Evolutionary conservation across 148 eudicot species (phyloP).

Genomic region (Cornus controversa): DNA sequence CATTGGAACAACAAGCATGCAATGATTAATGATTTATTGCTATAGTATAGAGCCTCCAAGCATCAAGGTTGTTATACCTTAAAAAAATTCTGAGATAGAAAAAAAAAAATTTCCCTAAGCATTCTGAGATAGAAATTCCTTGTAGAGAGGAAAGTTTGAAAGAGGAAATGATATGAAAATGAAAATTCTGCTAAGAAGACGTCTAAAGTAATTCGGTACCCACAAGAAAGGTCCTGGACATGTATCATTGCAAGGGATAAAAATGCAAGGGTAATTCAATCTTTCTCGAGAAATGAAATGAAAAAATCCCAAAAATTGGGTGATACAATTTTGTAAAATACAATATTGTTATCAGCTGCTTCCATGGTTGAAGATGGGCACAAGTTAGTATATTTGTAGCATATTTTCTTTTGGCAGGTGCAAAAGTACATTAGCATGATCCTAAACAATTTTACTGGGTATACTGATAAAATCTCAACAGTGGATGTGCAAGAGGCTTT

Average conservation of each 20-base stretch:
- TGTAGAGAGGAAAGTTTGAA: not conserved
- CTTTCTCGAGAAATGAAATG: not conserved
- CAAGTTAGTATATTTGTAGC: no score
- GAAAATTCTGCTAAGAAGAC: no score
- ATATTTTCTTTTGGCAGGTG: no score
- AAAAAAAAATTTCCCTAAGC: no score
- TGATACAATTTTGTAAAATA: not conserved
- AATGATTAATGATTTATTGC: no score
- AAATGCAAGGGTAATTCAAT: not conserved
- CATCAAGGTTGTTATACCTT: not conserved
- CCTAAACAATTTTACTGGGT: no score
- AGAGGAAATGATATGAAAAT: not conserved
- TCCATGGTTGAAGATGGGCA: no score
- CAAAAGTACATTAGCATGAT: no score
- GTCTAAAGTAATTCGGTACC: no score
- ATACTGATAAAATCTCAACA: no score
- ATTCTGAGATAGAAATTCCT: not conserved
- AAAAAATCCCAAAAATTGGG: not conserved
- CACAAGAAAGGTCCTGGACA: not conserved
- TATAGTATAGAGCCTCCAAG: not conserved
- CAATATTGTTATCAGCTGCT: not conserved
- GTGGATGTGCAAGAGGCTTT: no score
- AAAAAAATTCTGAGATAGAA: not conserved
- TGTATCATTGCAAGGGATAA: not conserved
- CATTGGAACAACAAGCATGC: no score